Conservation (phyloP, 345 rosid genomes). For the Aegle marmelos region DNA sequence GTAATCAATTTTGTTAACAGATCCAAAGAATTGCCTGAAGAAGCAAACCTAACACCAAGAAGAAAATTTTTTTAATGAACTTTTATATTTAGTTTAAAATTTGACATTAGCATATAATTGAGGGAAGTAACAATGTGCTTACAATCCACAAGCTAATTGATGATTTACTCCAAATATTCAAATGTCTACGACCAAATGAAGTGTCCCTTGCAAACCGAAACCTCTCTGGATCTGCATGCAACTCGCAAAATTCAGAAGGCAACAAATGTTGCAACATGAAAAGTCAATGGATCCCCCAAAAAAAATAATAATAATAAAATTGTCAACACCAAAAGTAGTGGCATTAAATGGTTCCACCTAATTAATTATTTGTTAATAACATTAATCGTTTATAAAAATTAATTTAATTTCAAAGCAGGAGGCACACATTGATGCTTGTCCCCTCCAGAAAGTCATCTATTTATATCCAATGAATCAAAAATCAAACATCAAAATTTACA, state of each 20-base stretch:
- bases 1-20: constrained; percentile 89
- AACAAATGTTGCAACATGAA: neutral
- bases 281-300: constrained; percentile 1
- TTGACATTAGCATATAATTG: neutral
- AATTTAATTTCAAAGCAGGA: neutral
- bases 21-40: constrained; percentile 87
- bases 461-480: neutral
- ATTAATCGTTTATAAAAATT: neutral
- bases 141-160: constrained; percentile 81
- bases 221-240: constrained; percentile 80
- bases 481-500: no score
- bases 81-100: no score
- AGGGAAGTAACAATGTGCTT: constrained; percentile 20
- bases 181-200: constrained; percentile 84
- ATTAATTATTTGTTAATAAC: neutral
- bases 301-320: neutral
- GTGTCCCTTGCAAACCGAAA: constrained; percentile 94
- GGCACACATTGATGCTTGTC: neutral
- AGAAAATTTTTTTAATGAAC: neutral
- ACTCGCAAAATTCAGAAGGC: neutral
- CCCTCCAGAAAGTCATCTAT: neutral
- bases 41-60: constrained; percentile 62
- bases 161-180: constrained; percentile 68
- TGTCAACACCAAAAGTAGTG: neutral
- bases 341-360: neutral